Evolutionary conservation across 2,329 filamentous ascomycete genomes (phyloP), one percentile per base, ranked within the genome.

Genomic region (Penicillium crustosum): DNA sequence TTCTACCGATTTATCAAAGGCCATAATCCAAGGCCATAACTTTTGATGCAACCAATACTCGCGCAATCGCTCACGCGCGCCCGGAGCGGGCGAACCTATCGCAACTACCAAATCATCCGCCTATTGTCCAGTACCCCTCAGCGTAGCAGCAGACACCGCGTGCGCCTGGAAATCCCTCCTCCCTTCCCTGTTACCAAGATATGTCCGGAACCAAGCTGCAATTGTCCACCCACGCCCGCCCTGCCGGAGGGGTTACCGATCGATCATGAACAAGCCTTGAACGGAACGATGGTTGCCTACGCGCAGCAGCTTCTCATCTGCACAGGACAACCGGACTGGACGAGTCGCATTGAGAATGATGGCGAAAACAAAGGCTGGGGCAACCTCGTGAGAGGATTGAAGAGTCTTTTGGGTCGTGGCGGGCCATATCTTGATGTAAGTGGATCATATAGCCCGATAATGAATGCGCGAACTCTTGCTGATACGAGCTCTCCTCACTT

Each of bases 271-370:
- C 84, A 84, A 39, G 81, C 83, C 19, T 78, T 97, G 43, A 88
- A 89, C 69, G 90, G 90, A 13, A 88, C 89, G 6, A 93, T 96
- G 77, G 81, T 89, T 2, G 79, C 82, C 1, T 96, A 96, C 71
- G 82, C 86, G 1, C 88, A 95, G 74, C 92, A 97, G 66, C 83
- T 97, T 4, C 75, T 97, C 10, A 81, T 97, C 15, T 93, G 89
- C 61, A 96, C 92, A 0, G 92, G 91, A 5, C 85, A 86, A 60
- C 77, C 82, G 31, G 90, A 96, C 76, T 97, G 93, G 93, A 80
- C 82, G 29, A 93, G 89, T 69, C 84, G 85, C 57, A 95, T 97
- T 61, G 92, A 96, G 71, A 87, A 96, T 45, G 91, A 95, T 59
- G 85, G 88, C 17, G 71, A 75, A 35, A 72, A 77, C 3, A 72